These are phyloP conservation scores for Mycena rebaudengoi DNA, from an alignment of 768 basidiomycete species.

Conservation along the genomic window DNA sequence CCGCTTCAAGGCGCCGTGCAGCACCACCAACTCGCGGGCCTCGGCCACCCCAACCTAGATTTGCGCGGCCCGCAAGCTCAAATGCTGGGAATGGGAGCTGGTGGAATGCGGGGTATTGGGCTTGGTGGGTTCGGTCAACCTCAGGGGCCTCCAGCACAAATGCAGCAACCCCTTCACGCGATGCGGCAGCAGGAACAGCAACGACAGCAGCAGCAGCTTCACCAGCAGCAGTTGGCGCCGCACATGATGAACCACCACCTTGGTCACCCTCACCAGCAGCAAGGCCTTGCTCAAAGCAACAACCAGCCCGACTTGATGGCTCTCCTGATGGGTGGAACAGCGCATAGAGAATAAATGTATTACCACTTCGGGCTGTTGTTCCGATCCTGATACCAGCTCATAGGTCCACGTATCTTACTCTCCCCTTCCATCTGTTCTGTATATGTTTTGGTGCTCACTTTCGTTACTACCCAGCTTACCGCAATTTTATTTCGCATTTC, in stretches of 20 bases:
- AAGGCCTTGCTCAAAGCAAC: constrained; percentile 55
- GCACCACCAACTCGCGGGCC: constrained; percentile 58
- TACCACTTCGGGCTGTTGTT: constrained; percentile 9
- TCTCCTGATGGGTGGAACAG: constrained; percentile 74
- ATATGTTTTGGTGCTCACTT: constrained; percentile 9
- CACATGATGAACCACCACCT: constrained; percentile 56
- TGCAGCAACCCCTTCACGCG: constrained; percentile 52
- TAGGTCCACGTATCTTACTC: constrained; percentile 18
- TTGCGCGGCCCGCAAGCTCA: constrained; percentile 60
- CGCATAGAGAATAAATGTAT: constrained; percentile 61
- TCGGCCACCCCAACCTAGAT: constrained; percentile 67
- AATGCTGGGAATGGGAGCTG: constrained; percentile 58
- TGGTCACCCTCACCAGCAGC: constrained; percentile 69
- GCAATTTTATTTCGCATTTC: constrained; percentile 15
- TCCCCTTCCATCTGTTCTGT: not conserved
- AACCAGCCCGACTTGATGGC: constrained; percentile 83
- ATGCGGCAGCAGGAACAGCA: constrained; percentile 54
- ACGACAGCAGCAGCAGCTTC: constrained; percentile 45
- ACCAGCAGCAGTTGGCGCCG: constrained; percentile 66
- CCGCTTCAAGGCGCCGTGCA: constrained; percentile 57
- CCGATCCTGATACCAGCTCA: constrained; percentile 10
- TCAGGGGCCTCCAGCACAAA: constrained; percentile 52
- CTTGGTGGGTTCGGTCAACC: constrained; percentile 55
- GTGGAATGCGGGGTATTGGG: constrained; percentile 51
- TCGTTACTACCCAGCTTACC: not conserved